Evolutionary conservation across 495 filamentous ascomycete genomes (phyloP), one percentile per base, ranked within the genome.

Genomic region (Penicillium cinerascens): DNA sequence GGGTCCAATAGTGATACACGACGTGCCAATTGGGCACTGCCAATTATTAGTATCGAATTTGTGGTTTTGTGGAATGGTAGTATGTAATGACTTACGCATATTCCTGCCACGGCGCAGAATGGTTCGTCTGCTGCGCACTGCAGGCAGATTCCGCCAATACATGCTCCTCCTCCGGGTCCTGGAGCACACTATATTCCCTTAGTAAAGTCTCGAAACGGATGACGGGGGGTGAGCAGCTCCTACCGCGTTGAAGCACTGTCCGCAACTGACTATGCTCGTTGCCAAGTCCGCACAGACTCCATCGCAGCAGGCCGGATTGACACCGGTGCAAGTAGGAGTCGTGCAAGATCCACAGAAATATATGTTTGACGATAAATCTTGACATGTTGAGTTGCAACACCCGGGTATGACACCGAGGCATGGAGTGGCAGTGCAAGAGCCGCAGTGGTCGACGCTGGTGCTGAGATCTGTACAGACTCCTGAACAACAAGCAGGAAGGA

Each of bases 21-120:
- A 51, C 22, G 51, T 53, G 18, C 51, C 51, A n/a, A 21, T 20
- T 5, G 61, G 48, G 20, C 61, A 64, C 61, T 64, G 16, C 13
- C 1, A 16, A 20, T 1, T 17, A 13, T 54, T 39, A 45, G 20
- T 10, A 17, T 11, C 22, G 26, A 29, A 4, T 29, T 18, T 15
- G 10, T 15, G 13, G n/a, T n/a, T n/a, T 11, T 1, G 22, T 23
- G 21, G 26, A 25, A 4, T 22, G 0, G 10, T 2, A 36, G 20
- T 10, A 43, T 44, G n/a, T n/a, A n/a, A n/a, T 17, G n/a, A 51
- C 54, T 61, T 55, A 61, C 61, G 49, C 58, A 64, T 38, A 44
- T 50, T 41, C 50, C 53, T 23, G 61, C 50, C 18, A 46, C 5
- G 1, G 43, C 5, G 21, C 61, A 64, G 52, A 55, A 58, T 6